Base-by-base conservation (phyloP, 345 rosid genomes). In the Populus nigra region DNA sequence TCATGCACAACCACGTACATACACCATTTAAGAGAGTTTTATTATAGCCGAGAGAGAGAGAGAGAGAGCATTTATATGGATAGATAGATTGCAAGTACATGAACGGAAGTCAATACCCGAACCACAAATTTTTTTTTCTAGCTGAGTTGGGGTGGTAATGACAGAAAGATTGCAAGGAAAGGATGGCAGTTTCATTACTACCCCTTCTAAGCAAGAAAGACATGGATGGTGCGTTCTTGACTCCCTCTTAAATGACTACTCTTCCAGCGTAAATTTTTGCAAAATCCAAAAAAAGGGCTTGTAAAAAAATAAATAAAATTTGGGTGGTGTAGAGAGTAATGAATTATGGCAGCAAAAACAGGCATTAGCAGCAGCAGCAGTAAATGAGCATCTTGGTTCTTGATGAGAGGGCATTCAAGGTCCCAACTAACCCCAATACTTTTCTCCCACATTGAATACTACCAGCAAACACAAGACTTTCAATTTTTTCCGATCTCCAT, bases 101-200 rank as follows among this genome's bases (percentile, higher is more conserved):
- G 82, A 86, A 85, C 83, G 84, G 93, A 90, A 93, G 98, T 93
- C 98, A 93, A 93, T 93, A 85, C 98, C 96, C 98, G 98, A 93
- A 93, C 98, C 96, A 90, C 85, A 90, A 85, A 33, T 39, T 75
- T 69, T 68, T 41, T 13, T 67, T 69, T 45, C 47, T 62, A 38
- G 67, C 68, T 16, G 68, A 20, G 55, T n/a, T 68, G 20, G 16
- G 12, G n/a, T 55, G 25, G n/a, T 38, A 65, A 47, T 9, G 36
- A 66, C 72, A 57, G 31, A 13, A 71, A 43, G 36, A 33, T 33
- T 33, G 36, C 36, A 33, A 5, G 23, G 53, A 10, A 17, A 36
- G 65, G 49, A 80, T 9, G 35, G 22, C 9, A 45, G 76, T 7
- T 68, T 68, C n/a, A 39, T 67, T 36, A 36, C 47, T 69, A 43